Evolutionary conservation across 345 rosid species (phyloP), one percentile per base, ranked within the genome.

Genomic region (Ailanthus altissimus): DNA sequence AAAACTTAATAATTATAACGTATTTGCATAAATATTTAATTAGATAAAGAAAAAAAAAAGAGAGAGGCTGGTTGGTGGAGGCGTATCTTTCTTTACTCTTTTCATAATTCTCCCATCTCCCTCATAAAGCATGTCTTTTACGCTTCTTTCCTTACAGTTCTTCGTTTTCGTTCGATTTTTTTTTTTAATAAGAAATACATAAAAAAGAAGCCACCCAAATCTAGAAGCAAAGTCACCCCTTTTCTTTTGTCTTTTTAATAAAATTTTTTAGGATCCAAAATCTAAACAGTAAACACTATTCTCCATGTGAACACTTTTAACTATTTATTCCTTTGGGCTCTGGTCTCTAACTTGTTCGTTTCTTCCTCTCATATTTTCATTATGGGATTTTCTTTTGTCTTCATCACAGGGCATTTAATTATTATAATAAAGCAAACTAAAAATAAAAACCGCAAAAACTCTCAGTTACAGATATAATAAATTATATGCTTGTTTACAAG

Each of bases 401-500:
- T 45, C 5, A 28, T 8, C 1, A 61, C 42, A 2, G n/a, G 49
- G 45, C 26, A 11, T 70, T 32, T 64, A 20, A 49, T 65, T 57
- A 73, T 76, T 74, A 53, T 38, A 59, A 75, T 56, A 11, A 1
- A 76, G 28, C n/a, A n/a, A 18, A 72, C 57, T 59, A 32, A 36
- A 65, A 79, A 71, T 32, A 32, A 32, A 3, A 32, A 32, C 3
- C 2, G 38, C 38, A 32, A 32, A 32, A 32, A 32, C 38, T 51
- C 63, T 54, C 71, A 61, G 64, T 43, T 63, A 47, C 60, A 18
- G 18, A 59, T 21, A 32, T 25, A n/a, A 75, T 53, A 32, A 70
- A 8, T 56, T 56, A 53, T 82, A 66, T 85, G 81, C 77, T 88
- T 80, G 87, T 84, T 83, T 83, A 57, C 80, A 80, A 72, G 67